Conservation (phyloP, 495 filamentous ascomycete genomes). For the Penicillium arizonense region DNA sequence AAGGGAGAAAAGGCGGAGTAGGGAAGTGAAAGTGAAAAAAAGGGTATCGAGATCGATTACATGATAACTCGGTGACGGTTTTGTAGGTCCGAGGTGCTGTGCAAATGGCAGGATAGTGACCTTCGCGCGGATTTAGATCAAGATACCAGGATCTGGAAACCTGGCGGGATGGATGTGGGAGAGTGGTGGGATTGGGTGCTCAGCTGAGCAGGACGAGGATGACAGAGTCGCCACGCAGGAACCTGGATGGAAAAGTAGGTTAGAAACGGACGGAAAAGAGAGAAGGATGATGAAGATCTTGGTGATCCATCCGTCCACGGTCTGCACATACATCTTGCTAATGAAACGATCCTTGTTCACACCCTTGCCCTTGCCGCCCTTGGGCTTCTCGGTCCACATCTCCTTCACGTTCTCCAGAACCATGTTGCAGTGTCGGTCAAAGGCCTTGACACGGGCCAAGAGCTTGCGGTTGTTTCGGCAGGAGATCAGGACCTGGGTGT, state of each 20-base stretch:
- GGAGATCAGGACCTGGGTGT: constrained; percentile 87
- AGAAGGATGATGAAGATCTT: neutral
- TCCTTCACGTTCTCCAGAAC: constrained; percentile 98
- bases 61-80: constrained; percentile 10
- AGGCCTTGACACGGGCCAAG: constrained; percentile 77
- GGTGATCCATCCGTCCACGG: neutral
- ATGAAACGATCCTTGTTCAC: constrained; percentile 99
- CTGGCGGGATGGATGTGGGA: constrained; percentile 14
- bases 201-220: constrained; percentile 89
- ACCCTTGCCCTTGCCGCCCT: constrained; percentile 82
- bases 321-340: constrained; percentile 82
- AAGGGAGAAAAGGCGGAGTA: constrained; percentile 18
- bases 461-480: constrained; percentile 87
- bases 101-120: constrained; percentile 16
- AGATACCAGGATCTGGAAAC: constrained; percentile 16
- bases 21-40: constrained; percentile 9
- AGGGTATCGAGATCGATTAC: constrained; percentile 32
- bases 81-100: constrained; percentile 10
- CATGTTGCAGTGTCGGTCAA: constrained; percentile 97
- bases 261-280: constrained; percentile 7
- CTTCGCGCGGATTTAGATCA: constrained; percentile 10
- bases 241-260: constrained; percentile 52
- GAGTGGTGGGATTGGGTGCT: constrained; percentile 17
- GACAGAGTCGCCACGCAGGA: constrained; percentile 89
- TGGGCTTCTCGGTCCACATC: constrained; percentile 98